A percentile compares a stretch with the other conserved stretches of the same genome.
phyloP scores from a whole-genome alignment of 176 grass and related monocot genomes.

The Triticum urartu region DNA sequence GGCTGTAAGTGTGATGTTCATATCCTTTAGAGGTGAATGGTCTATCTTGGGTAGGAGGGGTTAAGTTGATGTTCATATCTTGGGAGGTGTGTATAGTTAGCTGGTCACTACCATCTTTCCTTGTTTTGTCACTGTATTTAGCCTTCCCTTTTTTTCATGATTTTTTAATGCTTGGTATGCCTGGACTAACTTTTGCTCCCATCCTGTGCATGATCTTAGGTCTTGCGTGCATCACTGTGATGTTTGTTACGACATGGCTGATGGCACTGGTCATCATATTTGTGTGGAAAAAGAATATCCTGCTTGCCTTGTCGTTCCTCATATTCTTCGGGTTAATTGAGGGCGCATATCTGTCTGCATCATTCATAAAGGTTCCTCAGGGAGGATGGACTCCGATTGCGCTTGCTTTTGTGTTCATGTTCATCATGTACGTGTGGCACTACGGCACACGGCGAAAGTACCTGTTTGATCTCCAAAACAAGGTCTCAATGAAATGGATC shows the following conservation, averaged over 20 bases:
- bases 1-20: background rate
- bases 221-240: slow-evolving; percentile 65
- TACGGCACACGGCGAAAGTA: slow-evolving; percentile 65
- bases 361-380: slow-evolving; percentile 62
- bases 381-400: slow-evolving; percentile 67
- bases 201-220: slow-evolving; percentile 38
- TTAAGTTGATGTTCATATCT: background rate
- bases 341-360: slow-evolving; percentile 46
- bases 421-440: slow-evolving; percentile 74
- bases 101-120: background rate
- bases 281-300: slow-evolving; percentile 61
- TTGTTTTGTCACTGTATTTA: background rate
- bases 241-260: slow-evolving; percentile 67
- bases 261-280: slow-evolving; percentile 72
- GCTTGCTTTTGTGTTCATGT: slow-evolving; percentile 57
- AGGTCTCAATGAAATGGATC: slow-evolving; percentile 88
- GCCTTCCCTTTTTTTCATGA: background rate
- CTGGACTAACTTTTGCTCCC: slow-evolving; percentile 8
- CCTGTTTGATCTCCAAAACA: slow-evolving; percentile 68
- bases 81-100: background rate
- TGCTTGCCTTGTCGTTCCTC: slow-evolving; percentile 46
- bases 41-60: slow-evolving; percentile 1
- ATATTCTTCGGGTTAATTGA: slow-evolving; percentile 54
- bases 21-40: slow-evolving; percentile 11
- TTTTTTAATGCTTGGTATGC: background rate